These are phyloP conservation scores for Pulveroboletus sp. DNA, from an alignment of 768 basidiomycete species.

Conservation along the genomic window DNA sequence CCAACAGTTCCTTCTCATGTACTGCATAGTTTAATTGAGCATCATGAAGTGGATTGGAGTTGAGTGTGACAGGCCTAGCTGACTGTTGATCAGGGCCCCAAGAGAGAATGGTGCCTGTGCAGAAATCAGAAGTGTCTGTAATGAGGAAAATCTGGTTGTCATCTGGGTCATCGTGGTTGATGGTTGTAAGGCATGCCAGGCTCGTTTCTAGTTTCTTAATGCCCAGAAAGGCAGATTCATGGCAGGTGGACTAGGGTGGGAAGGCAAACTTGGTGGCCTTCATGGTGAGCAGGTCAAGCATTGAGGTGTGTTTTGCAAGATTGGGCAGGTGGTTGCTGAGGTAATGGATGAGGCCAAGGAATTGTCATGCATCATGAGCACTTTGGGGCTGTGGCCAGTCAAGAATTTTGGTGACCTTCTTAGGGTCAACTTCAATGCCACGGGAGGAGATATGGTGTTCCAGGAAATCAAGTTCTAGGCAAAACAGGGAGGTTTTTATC, in stretches of 20 bases:
- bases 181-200: not conserved
- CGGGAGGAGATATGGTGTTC: not conserved
- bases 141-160: not conserved
- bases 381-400: not conserved
- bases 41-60: not conserved
- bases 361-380: not conserved
- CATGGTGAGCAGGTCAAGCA: too few relatives aligned
- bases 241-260: not conserved
- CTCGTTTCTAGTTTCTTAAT: not conserved
- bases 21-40: conserved; percentile 29
- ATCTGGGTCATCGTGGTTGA: not conserved
- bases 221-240: not conserved
- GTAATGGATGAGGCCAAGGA: not conserved
- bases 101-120: not conserved
- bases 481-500: not conserved
- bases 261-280: not conserved
- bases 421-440: not conserved
- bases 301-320: too few relatives aligned
- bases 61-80: not conserved
- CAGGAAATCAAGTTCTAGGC: not conserved
- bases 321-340: not conserved
- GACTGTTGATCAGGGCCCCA: not conserved
- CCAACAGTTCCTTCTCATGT: conserved; percentile 31
- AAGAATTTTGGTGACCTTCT: not conserved
- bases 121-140: not conserved